Conservation (phyloP, 495 filamentous ascomycete species). For the Podospora australis region DNA sequence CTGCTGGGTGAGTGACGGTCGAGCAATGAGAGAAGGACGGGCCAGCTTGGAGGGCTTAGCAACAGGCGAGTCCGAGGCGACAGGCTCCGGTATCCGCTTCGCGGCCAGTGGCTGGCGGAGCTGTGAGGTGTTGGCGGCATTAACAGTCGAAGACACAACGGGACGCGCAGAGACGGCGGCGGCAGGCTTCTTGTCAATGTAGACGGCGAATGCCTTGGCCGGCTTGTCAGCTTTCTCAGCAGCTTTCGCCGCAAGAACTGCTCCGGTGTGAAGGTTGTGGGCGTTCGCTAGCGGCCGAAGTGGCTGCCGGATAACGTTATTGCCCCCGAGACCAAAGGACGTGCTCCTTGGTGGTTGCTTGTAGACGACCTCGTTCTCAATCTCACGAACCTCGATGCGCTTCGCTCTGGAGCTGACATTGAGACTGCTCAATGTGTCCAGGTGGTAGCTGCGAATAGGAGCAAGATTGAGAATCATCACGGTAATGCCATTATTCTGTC, state of each 20-base stretch:
- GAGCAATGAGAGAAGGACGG: constrained; percentile 24
- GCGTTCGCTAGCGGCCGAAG: constrained; percentile 63
- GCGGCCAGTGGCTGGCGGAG: constrained; percentile 30
- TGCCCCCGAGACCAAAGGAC: constrained; percentile 37
- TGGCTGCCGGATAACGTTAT: constrained; percentile 60
- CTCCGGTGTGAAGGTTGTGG: constrained; percentile 51
- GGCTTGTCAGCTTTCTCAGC: constrained; percentile 60
- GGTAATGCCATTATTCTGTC: constrained; percentile 92
- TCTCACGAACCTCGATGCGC: constrained; percentile 90
- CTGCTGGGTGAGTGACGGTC: constrained; percentile 18
- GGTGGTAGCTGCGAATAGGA: constrained; percentile 76
- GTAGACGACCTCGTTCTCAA: constrained; percentile 87
- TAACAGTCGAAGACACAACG: constrained; percentile 2
- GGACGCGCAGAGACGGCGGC: constrained; percentile 23
- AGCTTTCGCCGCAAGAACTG: constrained; percentile 30
- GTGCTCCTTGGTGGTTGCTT: constrained; percentile 58
- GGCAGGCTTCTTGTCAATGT: constrained; percentile 56
- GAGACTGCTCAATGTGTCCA: constrained; percentile 88
- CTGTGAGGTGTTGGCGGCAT: constrained; percentile 31
- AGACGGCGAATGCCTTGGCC: constrained; percentile 75
- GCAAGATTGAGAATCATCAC: constrained; percentile 97
- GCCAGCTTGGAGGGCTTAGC: constrained; percentile 41
- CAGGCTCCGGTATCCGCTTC: constrained; percentile 39
- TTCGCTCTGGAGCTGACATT: constrained; percentile 95
- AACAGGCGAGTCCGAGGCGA: constrained; percentile 19